Evolutionary conservation across 2,329 filamentous ascomycete species (phyloP).

Genomic region (Colletotrichum ledebouriae): DNA sequence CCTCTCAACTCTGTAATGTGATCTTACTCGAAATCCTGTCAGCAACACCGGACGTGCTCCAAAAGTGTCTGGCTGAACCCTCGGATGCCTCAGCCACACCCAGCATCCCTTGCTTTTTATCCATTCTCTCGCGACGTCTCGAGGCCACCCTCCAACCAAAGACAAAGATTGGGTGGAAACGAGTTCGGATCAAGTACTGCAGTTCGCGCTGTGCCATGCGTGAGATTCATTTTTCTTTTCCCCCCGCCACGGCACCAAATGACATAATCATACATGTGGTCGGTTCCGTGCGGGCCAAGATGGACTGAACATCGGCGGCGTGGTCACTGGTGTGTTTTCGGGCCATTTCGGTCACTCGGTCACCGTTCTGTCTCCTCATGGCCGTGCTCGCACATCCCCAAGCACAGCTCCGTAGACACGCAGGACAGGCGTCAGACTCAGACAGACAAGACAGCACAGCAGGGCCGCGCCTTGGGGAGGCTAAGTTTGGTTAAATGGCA

Average conservation of each 20-base stretch:
- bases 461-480: constrained; percentile 6
- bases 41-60: constrained; percentile 20
- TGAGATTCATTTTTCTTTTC: background rate
- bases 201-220: background rate
- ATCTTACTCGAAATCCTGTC: constrained; percentile 14
- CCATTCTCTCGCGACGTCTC: background rate
- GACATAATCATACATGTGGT: constrained; percentile 18
- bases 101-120: constrained; percentile 2
- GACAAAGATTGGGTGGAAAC: constrained; percentile 9
- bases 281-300: constrained; percentile 22
- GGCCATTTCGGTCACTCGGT: constrained; percentile 39
- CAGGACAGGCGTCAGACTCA: background rate
- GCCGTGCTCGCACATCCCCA: constrained; percentile 42
- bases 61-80: constrained; percentile 6
- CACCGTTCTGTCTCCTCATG: constrained; percentile 13
- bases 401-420: constrained; percentile 36
- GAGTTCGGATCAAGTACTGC: constrained; percentile 27
- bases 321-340: constrained; percentile 36
- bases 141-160: background rate
- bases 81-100: constrained; percentile 25
- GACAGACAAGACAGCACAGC: background rate
- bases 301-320: constrained; percentile 37
- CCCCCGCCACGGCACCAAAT: constrained; percentile 23
- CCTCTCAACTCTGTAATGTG: background rate
- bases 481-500: constrained; percentile 28